A percentile compares a stretch with the other conserved stretches of the same genome.
Evolutionary conservation across 2,329 filamentous ascomycete genomes (phyloP).

Genomic region (Fusarium sp.): DNA sequence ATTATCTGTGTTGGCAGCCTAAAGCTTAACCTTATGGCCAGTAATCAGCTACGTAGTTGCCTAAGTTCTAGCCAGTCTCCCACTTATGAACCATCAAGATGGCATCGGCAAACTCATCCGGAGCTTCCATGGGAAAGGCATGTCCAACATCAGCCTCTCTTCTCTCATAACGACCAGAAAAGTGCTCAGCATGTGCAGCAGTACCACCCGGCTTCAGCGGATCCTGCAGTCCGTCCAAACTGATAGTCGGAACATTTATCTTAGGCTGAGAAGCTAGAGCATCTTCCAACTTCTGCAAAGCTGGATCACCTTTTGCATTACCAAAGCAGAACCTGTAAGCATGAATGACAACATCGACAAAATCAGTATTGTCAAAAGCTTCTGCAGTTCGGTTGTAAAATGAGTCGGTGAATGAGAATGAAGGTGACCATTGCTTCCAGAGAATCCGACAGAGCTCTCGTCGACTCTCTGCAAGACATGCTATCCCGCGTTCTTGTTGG

Average conservation of each 20-base stretch:
- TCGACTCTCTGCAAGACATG: neutral
- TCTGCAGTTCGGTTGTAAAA: slow-evolving; percentile 8
- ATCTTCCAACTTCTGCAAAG: slow-evolving; percentile 1
- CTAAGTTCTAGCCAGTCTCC: neutral
- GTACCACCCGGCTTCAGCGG: slow-evolving; percentile 9
- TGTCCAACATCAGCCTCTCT: slow-evolving; percentile 6
- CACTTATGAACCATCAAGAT: neutral
- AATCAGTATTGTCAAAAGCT: slow-evolving; percentile 13
- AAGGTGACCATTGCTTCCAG: slow-evolving; percentile 18
- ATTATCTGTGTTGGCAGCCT: too few relatives aligned
- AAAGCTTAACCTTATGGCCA: too few relatives aligned
- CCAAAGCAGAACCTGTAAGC: slow-evolving; percentile 20
- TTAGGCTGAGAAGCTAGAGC: neutral
- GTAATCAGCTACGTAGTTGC: too few relatives aligned
- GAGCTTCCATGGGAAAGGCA: slow-evolving; percentile 17
- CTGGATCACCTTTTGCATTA: neutral
- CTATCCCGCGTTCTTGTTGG: neutral
- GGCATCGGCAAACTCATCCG: neutral
- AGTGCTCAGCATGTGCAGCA: neutral
- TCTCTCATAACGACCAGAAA: neutral
- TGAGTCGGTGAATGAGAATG: slow-evolving; percentile 1
- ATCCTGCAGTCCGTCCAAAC: neutral
- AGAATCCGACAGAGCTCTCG: slow-evolving; percentile 6
- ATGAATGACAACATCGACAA: slow-evolving; percentile 12
- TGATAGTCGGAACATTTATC: slow-evolving; percentile 2